Base-by-base conservation (phyloP, 352 stramenopile genomes). In the Saprolegnia diclina region DNA sequence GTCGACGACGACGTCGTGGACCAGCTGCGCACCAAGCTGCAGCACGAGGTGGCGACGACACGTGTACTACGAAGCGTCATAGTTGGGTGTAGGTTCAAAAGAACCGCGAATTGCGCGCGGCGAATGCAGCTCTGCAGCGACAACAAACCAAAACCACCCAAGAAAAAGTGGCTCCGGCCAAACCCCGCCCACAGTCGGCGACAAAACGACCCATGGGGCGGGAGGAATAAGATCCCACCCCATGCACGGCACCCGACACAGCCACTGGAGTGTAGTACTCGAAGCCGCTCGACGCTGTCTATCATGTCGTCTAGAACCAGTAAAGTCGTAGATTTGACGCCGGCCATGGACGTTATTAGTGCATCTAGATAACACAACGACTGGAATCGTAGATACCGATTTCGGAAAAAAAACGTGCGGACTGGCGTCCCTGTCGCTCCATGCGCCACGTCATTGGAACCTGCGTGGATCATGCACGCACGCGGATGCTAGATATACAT, bases 41-140 rank as follows among this genome's bases (percentile, higher is more conserved):
- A 59, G 52, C 52, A 40, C 16, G 32, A 69, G 11, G 37, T 46
- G 56, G 10, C 19, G 6, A 48, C 46, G 52, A 52, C 19, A 16
- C 53, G 48, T 62, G 56, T 29, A 40, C 5, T 32, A 42, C 54
- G 48, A 18, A 42, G 75, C 42, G 40, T 79, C 4, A 75, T 79
- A 55, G 72, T 80, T 56, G 38, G 40, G 19, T 6, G 10, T 29
- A 85, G 79, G 72, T 76, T 48, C 83, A 84, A 72, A 81, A 82
- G 68, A 80, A 62, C 53, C 77, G 73, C 4, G 74, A 73, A 2
- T 59, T 84, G 56, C 76, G 74, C 75, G 77, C 76, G 11, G 67
- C 78, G 2, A 86, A 82, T 21, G 64, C 46, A 68, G 57, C 77
- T 5, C 74, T 84, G 59, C 77, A 75, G 32, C 70, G 76, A 10